Percentiles rank a stretch among this genome's conserved stretches.
phyloP scores from a whole-genome alignment of 2,329 filamentous ascomycete genomes.

The Tothia fuscella region DNA sequence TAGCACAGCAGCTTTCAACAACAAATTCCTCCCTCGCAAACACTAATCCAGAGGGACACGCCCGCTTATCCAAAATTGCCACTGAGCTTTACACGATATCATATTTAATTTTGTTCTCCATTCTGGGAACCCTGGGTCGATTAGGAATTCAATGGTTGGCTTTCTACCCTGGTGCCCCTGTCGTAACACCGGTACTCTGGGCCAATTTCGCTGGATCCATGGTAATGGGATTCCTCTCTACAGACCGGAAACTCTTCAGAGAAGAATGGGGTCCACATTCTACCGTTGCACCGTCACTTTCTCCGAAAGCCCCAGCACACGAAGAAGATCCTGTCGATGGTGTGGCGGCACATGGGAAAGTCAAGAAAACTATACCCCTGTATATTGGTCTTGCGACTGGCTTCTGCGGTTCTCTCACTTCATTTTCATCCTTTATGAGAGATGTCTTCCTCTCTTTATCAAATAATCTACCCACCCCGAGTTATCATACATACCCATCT shows the following conservation, averaged over 20 bases:
- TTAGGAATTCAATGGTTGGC: slow-evolving; percentile 71
- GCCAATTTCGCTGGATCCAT: slow-evolving; percentile 74
- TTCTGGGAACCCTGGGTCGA: slow-evolving; percentile 73
- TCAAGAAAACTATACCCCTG: slow-evolving; percentile 76
- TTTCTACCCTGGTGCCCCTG: slow-evolving; percentile 63
- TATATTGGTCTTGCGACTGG: slow-evolving; percentile 80
- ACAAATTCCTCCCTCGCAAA: background rate
- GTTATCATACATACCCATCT: slow-evolving; percentile 18
- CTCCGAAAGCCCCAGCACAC: background rate
- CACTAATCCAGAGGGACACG: background rate
- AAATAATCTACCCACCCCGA: slow-evolving; percentile 46
- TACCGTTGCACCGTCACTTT: background rate
- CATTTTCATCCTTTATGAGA: slow-evolving; percentile 75
- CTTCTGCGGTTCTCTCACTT: slow-evolving; percentile 83
- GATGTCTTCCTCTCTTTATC: slow-evolving; percentile 70
- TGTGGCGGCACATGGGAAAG: background rate
- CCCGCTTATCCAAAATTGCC: background rate
- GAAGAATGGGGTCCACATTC: background rate
- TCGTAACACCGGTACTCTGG: slow-evolving; percentile 69
- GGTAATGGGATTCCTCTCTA: slow-evolving; percentile 72
- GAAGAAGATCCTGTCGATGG: background rate
- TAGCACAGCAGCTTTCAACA: background rate
- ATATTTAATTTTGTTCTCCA: slow-evolving; percentile 74
- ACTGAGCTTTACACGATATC: slow-evolving; percentile 21
- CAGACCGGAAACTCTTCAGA: slow-evolving; percentile 62